Evolutionary conservation across 768 basidiomycete species (phyloP).

Genomic region (Lentinula raphanica): DNA sequence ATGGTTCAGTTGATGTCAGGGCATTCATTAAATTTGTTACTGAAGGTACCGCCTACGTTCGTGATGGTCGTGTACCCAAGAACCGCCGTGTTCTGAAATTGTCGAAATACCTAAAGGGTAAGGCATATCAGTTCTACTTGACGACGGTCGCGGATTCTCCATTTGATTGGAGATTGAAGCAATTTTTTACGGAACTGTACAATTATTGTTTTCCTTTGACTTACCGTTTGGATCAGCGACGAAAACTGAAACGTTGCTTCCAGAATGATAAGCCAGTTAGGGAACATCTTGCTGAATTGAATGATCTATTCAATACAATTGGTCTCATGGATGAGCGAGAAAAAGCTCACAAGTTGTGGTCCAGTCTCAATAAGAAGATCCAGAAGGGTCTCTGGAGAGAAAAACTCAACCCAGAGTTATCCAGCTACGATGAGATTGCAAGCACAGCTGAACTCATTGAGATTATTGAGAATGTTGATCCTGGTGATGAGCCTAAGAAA

Average conservation of each 20-base stretch:
- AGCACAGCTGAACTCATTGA: conserved; percentile 23
- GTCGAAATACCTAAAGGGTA: neutral
- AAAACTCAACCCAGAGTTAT: conserved; percentile 21
- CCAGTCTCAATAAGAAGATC: conserved; percentile 14
- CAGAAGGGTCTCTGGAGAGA: conserved; percentile 23
- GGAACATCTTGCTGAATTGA: conserved; percentile 26
- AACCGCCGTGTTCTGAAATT: neutral
- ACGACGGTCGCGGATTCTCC: neutral
- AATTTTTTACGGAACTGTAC: neutral
- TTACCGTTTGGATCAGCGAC: conserved; percentile 21
- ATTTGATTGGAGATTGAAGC: conserved; percentile 1
- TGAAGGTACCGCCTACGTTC: conserved; percentile 3
- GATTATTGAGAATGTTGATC: conserved; percentile 11
- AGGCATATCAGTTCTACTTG: conserved; percentile 1
- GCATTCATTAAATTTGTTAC: conserved; percentile 1
- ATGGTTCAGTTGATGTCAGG: conserved; percentile 2
- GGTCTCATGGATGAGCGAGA: conserved; percentile 3
- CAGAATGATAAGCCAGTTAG: conserved; percentile 18
- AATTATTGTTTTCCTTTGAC: conserved; percentile 5
- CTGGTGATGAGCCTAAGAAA: neutral
- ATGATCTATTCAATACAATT: conserved; percentile 13
- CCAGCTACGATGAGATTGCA: conserved; percentile 21
- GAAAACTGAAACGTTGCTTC: conserved; percentile 6
- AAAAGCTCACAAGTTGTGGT: conserved; percentile 8
- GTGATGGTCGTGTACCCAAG: conserved; percentile 3